Percentiles rank a stretch among this genome's conserved stretches.
phyloP scores from a whole-genome alignment of 768 basidiomycete genomes.

The Udeniomyces megalosporus region DNA sequence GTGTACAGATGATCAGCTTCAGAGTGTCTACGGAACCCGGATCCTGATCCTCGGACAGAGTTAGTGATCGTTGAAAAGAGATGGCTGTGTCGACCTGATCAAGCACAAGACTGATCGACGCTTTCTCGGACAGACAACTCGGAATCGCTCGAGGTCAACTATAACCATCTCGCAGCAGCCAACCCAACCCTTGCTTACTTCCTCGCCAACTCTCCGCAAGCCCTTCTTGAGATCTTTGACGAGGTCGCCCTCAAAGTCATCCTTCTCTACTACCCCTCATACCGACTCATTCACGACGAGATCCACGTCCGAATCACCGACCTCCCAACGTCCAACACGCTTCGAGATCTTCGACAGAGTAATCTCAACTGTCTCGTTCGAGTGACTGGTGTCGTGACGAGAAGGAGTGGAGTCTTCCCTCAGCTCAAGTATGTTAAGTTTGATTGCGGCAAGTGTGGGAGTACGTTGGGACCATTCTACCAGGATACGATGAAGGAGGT shows the following conservation, averaged over 20 bases:
- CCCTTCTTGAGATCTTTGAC: constrained; percentile 89
- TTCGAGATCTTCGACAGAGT: constrained; percentile 80
- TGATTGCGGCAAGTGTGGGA: constrained; percentile 86
- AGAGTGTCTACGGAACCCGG: constrained; percentile 84
- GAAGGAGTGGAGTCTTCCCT: constrained; percentile 93
- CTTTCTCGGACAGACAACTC: constrained; percentile 60
- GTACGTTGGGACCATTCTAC: constrained; percentile 90
- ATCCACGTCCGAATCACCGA: constrained; percentile 95
- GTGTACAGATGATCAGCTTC: constrained; percentile 78
- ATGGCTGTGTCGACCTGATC: neutral
- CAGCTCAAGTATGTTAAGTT: constrained; percentile 99
- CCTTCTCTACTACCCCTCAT: constrained; percentile 84
- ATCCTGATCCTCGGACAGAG: constrained; percentile 91
- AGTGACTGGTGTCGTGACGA: constrained; percentile 86
- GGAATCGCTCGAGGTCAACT: constrained; percentile 93
- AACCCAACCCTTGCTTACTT: constrained; percentile 96
- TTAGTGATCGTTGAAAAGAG: constrained; percentile 29
- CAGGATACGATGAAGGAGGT: constrained; percentile 93
- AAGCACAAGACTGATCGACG: constrained; percentile 4
- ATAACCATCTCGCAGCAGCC: constrained; percentile 77
- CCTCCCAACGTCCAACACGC: constrained; percentile 70
- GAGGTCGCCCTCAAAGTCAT: constrained; percentile 87
- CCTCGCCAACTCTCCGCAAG: constrained; percentile 79
- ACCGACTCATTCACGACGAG: constrained; percentile 93
- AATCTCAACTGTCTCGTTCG: constrained; percentile 92